These are phyloP conservation scores for Penicillium sp. DNA, from an alignment of 2,329 filamentous ascomycete genomes.

Conservation along the genomic window DNA sequence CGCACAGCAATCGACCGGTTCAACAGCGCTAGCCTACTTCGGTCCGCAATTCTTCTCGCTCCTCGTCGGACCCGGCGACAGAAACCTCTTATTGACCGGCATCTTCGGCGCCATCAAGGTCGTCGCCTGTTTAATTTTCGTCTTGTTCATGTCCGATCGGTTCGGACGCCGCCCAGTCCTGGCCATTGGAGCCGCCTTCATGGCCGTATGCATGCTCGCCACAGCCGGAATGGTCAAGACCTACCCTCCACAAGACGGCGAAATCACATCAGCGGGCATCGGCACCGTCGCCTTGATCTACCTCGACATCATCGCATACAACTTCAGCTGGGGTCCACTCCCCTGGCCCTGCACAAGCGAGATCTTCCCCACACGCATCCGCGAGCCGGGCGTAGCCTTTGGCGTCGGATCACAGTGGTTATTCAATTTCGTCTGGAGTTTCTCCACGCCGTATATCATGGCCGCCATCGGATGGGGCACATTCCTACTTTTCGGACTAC, in stretches of 20 bases:
- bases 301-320: constrained; percentile 47
- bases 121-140: constrained; percentile 46
- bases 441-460: constrained; percentile 41
- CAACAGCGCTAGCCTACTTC: constrained; percentile 52
- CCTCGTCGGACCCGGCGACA: constrained; percentile 44
- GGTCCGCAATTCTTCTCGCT: constrained; percentile 52
- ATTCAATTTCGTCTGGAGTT: constrained; percentile 40
- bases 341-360: constrained; percentile 38
- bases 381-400: constrained; percentile 37
- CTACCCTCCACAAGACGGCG: constrained; percentile 31
- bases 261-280: constrained; percentile 45
- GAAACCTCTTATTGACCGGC: constrained; percentile 47
- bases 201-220: constrained; percentile 45
- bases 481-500: constrained; percentile 40
- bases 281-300: constrained; percentile 52
- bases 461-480: constrained; percentile 45
- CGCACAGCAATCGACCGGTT: constrained; percentile 50
- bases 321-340: constrained; percentile 39
- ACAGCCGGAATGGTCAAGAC: constrained; percentile 45
- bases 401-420: constrained; percentile 39
- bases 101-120: constrained; percentile 53
- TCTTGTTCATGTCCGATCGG: constrained; percentile 50
- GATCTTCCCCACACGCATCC: constrained; percentile 37
- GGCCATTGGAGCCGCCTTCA: constrained; percentile 42
- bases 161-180: constrained; percentile 50